These are phyloP conservation scores for Saccharomycopsis hybrid DNA, from an alignment of 1,139 yeast species.

Conservation along the genomic window DNA sequence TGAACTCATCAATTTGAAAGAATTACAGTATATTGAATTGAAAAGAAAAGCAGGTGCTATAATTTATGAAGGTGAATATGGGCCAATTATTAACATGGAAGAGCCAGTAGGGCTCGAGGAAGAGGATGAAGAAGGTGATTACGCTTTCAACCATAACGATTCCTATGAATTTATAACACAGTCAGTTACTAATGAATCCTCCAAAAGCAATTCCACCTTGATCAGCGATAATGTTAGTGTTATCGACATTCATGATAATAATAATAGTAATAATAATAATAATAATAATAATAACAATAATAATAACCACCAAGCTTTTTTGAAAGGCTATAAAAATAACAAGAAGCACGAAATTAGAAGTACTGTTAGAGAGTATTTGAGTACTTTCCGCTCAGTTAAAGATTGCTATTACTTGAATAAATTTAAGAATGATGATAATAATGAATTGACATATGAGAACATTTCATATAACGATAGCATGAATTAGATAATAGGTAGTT, in stretches of 20 bases:
- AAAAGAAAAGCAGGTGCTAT: constrained; percentile 92
- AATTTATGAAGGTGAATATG: constrained; percentile 93
- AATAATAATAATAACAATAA: no score
- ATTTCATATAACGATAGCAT: no score
- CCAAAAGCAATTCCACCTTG: neutral
- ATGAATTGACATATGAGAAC: constrained; percentile 8
- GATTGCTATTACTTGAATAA: constrained; percentile 13
- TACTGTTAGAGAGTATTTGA: constrained; percentile 14
- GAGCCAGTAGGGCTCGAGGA: constrained; percentile 12
- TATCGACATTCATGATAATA: neutral
- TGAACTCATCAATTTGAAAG: constrained; percentile 59
- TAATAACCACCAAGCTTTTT: no score
- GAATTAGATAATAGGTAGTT: no score
- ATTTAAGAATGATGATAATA: neutral
- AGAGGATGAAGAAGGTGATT: constrained; percentile 13
- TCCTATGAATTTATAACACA: neutral
- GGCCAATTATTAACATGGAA: constrained; percentile 53
- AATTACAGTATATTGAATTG: constrained; percentile 71
- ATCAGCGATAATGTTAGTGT: neutral
- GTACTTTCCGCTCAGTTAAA: constrained; percentile 8
- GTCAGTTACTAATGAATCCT: neutral
- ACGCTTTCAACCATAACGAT: constrained; percentile 8
- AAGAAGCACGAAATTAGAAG: neutral
- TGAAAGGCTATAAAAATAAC: no score
- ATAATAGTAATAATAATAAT: no score